Evolutionary conservation across 2,329 filamentous ascomycete species (phyloP).

Genomic region (Verticillium isaacii): DNA sequence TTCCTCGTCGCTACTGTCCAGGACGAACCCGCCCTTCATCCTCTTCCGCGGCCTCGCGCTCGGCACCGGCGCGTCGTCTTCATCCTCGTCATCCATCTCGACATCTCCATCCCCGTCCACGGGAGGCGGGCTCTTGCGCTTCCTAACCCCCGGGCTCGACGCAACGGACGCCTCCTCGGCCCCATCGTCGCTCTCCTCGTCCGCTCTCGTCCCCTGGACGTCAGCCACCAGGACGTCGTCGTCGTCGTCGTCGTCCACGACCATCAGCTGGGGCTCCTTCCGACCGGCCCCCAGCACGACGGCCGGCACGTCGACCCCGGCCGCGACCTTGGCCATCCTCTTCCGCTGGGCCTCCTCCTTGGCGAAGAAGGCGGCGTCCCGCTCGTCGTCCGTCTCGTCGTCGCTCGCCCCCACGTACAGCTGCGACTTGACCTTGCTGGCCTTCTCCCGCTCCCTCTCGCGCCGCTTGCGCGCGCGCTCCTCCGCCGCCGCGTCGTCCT

Average conservation of each 20-base stretch:
- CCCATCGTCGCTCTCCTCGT: neutral
- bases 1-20: conserved; percentile 58
- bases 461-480: conserved; percentile 58
- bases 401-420: conserved; percentile 79
- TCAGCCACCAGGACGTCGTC: conserved; percentile 11
- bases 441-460: conserved; percentile 70
- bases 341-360: conserved; percentile 54
- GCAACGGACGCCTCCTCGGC: conserved; percentile 4
- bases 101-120: conserved; percentile 13
- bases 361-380: conserved; percentile 68
- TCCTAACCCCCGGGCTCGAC: conserved; percentile 6
- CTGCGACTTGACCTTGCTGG: conserved; percentile 76
- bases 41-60: conserved; percentile 34
- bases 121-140: conserved; percentile 6
- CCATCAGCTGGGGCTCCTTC: conserved; percentile 18
- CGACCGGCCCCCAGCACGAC: conserved; percentile 17
- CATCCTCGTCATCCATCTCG: conserved; percentile 19
- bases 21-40: conserved; percentile 48
- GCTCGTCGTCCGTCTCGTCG: conserved; percentile 80
- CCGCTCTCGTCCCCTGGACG: conserved; percentile 13
- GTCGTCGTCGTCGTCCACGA: conserved; percentile 18
- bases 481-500: conserved; percentile 60
- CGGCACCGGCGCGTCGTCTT: conserved; percentile 33
- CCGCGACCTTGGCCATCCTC: conserved; percentile 33
- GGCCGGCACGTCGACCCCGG: conserved; percentile 15